These are phyloP conservation scores for Lobosporangium transversale DNA, from an alignment of 192 early-diverging fungal species.

Conservation along the genomic window DNA sequence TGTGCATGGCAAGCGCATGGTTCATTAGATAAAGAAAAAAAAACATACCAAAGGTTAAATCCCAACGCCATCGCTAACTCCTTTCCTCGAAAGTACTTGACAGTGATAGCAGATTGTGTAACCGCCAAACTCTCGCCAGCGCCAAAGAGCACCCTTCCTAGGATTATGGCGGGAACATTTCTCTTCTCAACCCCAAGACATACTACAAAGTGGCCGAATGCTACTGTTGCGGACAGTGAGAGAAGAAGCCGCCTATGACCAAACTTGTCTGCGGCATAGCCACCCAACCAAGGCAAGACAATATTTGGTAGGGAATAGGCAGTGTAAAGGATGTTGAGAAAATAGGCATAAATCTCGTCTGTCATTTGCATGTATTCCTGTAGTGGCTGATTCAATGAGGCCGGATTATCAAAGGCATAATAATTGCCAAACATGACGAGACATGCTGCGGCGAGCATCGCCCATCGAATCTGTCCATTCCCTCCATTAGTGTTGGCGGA, in stretches of 20 bases:
- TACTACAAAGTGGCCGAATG: slow-evolving; percentile 66
- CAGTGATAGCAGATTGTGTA: slow-evolving; percentile 53
- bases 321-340: slow-evolving; percentile 67
- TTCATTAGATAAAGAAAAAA: background rate
- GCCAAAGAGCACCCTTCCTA: slow-evolving; percentile 70
- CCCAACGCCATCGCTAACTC: slow-evolving; percentile 68
- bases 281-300: slow-evolving; percentile 70
- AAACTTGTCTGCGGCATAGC: slow-evolving; percentile 61
- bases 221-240: slow-evolving; percentile 55
- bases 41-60: slow-evolving; percentile 56
- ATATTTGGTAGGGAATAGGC: slow-evolving; percentile 75
- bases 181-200: slow-evolving; percentile 57
- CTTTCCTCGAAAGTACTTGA: slow-evolving; percentile 66
- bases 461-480: slow-evolving; percentile 37
- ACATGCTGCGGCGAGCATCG: slow-evolving; percentile 48
- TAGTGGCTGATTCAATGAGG: slow-evolving; percentile 64
- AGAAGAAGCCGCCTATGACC: slow-evolving; percentile 57
- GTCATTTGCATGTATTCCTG: slow-evolving; percentile 54
- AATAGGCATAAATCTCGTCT: slow-evolving; percentile 62
- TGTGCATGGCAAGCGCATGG: background rate
- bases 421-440: slow-evolving; percentile 66
- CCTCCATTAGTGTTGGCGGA: background rate
- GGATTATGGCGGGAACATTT: slow-evolving; percentile 58
- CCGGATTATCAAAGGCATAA: slow-evolving; percentile 68
- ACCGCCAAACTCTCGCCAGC: slow-evolving; percentile 70